A percentile compares a stretch with the other conserved stretches of the same genome.
phyloP scores from a whole-genome alignment of 768 basidiomycete genomes.

The Psilocybe cyanescens region DNA sequence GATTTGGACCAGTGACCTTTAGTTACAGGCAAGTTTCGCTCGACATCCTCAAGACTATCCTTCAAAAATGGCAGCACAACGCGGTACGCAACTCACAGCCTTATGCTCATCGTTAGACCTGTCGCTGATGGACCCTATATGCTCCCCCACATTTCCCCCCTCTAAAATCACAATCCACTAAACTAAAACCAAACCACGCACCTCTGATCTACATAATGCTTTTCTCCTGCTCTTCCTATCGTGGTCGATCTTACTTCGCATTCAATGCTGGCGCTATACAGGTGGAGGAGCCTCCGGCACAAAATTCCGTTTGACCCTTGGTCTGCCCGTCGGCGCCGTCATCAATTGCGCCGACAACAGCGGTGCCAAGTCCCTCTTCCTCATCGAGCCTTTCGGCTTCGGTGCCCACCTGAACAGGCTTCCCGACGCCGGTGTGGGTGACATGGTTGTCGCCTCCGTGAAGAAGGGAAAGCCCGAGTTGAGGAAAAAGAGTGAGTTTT shows the following conservation, averaged over 20 bases:
- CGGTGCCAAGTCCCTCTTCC: conserved; percentile 93
- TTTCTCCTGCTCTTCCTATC: not conserved
- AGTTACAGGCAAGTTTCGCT: conserved; percentile 19
- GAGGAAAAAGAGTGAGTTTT: conserved; percentile 94
- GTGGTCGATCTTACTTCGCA: too few species aligned
- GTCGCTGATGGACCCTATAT: conserved; percentile 11
- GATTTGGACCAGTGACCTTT: conserved; percentile 12
- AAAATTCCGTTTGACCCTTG: conserved; percentile 95
- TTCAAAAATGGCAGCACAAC: conserved; percentile 38
- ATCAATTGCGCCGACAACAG: conserved; percentile 99
- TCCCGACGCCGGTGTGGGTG: conserved; percentile 93
- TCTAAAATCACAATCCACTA: too few species aligned
- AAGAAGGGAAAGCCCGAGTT: conserved; percentile 99
- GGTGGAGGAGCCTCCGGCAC: conserved; percentile 81
- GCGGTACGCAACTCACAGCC: conserved; percentile 25
- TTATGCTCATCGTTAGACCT: conserved; percentile 2
- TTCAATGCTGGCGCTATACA: conserved; percentile 20
- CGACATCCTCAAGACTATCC: conserved; percentile 31
- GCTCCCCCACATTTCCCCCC: not conserved
- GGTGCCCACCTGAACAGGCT: conserved; percentile 97
- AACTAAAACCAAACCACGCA: not conserved
- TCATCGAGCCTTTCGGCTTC: conserved; percentile 95
- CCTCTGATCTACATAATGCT: not conserved
- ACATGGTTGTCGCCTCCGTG: conserved; percentile 96
- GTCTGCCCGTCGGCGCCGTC: conserved; percentile 93